Base-by-base conservation (phyloP, 1,284 basidiomycete genomes). In the Malassezia sp. region DNA sequence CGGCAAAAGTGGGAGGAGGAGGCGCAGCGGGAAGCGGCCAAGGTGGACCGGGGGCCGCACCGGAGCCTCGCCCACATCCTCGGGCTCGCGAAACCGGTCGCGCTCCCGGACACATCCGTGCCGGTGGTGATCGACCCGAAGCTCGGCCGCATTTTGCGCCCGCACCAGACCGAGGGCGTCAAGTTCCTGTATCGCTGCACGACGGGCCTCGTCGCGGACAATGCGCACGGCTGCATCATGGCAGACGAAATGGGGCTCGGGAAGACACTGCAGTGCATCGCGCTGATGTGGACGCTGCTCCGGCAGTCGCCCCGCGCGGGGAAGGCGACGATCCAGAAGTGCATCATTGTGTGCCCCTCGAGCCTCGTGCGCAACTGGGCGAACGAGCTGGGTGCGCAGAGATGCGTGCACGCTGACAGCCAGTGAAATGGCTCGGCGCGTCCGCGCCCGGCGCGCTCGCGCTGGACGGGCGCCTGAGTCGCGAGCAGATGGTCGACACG, bases 361-460 rank as follows among this genome's bases (percentile, higher is more conserved):
- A 93, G 86, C 74, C 74, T 99, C 44, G 91, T 99, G 21, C 85
- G 85, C 65, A 97, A 97, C 66, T 99, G 91, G 91, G 91, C 89
- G 0, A 96, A 97, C 68, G 91, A 99, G 73, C 76, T 99, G 17
- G 79, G 87, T 82, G 54, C 45, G 79, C 72, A 23, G 14, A n/a
- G 28, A n/a, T 28, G 12, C 18, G 24, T 7, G n/a, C n/a, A n/a
- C n/a, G n/a, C n/a, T n/a, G n/a, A n/a, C n/a, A 31, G 11, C 11
- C 30, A 54, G 51, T 58, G 42, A 69, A 67, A 29, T 70, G 67
- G 67, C 60, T 70, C 2, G 65, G 65, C 3, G 33, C 54, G 1
- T 45, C 60, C 1, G 67, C 67, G 8, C 67, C 67, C 2, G 62
- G 66, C 21, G 52, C 54, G 11, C 46, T 70, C 0, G 67, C 65